phyloP scores from a whole-genome alignment of 2,329 filamentous ascomycete species.

The Hymenoscyphus fructigenus region DNA sequence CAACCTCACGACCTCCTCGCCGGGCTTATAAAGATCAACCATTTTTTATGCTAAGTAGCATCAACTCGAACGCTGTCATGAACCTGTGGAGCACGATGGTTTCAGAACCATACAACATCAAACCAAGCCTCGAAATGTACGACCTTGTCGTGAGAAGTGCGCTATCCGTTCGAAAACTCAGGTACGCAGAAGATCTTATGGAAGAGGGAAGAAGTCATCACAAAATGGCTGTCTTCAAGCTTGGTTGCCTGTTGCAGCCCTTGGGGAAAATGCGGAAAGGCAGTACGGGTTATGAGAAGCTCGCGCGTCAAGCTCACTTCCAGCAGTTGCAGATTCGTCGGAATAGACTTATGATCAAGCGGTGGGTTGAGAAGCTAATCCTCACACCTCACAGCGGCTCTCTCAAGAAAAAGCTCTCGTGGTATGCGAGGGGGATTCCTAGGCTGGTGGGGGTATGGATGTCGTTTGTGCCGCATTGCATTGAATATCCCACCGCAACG shows the following conservation, averaged over 20 bases:
- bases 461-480: background rate
- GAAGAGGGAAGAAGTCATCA: background rate
- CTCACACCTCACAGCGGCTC: background rate
- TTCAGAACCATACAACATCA: constrained; percentile 32
- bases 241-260: background rate
- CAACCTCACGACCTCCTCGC: constrained; percentile 1
- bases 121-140: constrained; percentile 33
- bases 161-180: background rate
- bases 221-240: background rate
- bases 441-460: background rate
- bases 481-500: background rate
- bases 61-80: constrained; percentile 25
- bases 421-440: background rate
- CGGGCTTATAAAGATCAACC: constrained; percentile 4
- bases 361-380: background rate
- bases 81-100: constrained; percentile 34
- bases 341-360: background rate
- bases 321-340: background rate
- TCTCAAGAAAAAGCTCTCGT: background rate
- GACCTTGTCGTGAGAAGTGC: constrained; percentile 9
- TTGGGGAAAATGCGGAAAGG: background rate
- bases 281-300: background rate
- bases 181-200: background rate
- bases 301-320: background rate
- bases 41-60: background rate